phyloP scores from a whole-genome alignment of 805 yeast species.

The Lachancea sp. region DNA sequence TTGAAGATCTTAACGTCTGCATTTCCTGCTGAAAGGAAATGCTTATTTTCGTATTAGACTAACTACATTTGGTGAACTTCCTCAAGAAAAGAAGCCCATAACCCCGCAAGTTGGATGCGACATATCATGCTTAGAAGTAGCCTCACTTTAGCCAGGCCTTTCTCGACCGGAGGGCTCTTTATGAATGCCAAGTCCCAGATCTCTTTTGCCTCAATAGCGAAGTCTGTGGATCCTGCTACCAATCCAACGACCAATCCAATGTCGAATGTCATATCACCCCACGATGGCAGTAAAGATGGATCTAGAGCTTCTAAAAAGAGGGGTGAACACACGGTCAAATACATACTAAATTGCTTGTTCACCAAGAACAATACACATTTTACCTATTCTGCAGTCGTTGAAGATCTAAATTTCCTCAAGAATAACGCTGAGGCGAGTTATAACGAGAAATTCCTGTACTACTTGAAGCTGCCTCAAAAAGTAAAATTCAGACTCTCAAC shows the following conservation, averaged over 20 bases:
- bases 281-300: background rate
- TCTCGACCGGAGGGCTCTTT: background rate
- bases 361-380: slow-evolving; percentile 77
- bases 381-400: slow-evolving; percentile 65
- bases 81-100: no score
- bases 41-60: no score
- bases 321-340: slow-evolving; percentile 42
- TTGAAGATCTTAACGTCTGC: no score
- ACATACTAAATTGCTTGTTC: slow-evolving; percentile 71
- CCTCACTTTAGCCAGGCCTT: slow-evolving; percentile 2
- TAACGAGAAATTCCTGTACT: slow-evolving; percentile 69
- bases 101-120: no score
- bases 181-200: slow-evolving; percentile 8
- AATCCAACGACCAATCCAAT: slow-evolving; percentile 14
- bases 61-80: no score
- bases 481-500: slow-evolving; percentile 63
- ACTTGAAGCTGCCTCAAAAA: slow-evolving; percentile 72
- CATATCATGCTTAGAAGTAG: slow-evolving; percentile 2
- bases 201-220: slow-evolving; percentile 17
- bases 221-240: slow-evolving; percentile 9
- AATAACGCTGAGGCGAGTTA: slow-evolving; percentile 51
- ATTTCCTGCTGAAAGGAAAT: no score
- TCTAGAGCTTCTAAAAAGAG: slow-evolving; percentile 10
- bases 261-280: slow-evolving; percentile 16
- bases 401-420: slow-evolving; percentile 51